A percentile compares a stretch with the other conserved stretches of the same genome.
Conservation (phyloP, 306 rosid species). For the Abrus pulchellus region DNA sequence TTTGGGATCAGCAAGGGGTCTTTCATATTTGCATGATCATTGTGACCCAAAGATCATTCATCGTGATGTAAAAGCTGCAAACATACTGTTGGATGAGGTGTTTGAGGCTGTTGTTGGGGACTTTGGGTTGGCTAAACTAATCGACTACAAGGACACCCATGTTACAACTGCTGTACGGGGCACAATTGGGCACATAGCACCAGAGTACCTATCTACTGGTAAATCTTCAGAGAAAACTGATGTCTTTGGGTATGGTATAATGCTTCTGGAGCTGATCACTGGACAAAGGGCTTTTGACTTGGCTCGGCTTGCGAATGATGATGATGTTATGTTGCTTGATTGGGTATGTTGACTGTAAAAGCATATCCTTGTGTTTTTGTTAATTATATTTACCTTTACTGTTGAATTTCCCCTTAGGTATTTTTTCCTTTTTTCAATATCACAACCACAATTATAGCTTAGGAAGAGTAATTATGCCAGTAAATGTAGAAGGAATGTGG, state of each 20-base stretch:
- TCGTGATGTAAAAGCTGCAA: background rate
- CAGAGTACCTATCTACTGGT: background rate
- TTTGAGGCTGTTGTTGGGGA: background rate
- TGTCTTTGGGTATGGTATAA: slow-evolving; percentile 67
- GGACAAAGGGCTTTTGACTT: slow-evolving; percentile 86
- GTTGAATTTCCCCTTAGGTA: background rate
- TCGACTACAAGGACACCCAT: background rate
- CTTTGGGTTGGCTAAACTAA: background rate
- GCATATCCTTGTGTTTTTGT: background rate
- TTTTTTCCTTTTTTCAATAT: background rate
- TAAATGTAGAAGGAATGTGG: background rate
- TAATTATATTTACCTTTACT: background rate
- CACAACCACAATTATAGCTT: background rate
- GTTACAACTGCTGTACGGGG: background rate
- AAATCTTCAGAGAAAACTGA: background rate
- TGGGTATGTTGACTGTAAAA: slow-evolving; percentile 58
- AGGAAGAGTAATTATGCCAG: background rate
- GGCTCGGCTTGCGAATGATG: slow-evolving; percentile 87
- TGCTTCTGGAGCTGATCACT: slow-evolving; percentile 85
- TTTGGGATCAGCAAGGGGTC: slow-evolving; percentile 85
- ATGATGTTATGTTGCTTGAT: slow-evolving; percentile 87
- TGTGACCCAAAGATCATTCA: background rate
- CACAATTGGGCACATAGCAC: background rate
- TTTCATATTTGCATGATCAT: slow-evolving; percentile 78
- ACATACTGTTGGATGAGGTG: background rate